Evolutionary conservation across 148 eudicot species (phyloP), one percentile per base, ranked within the genome.

Genomic region (Rhododendron ovatum): DNA sequence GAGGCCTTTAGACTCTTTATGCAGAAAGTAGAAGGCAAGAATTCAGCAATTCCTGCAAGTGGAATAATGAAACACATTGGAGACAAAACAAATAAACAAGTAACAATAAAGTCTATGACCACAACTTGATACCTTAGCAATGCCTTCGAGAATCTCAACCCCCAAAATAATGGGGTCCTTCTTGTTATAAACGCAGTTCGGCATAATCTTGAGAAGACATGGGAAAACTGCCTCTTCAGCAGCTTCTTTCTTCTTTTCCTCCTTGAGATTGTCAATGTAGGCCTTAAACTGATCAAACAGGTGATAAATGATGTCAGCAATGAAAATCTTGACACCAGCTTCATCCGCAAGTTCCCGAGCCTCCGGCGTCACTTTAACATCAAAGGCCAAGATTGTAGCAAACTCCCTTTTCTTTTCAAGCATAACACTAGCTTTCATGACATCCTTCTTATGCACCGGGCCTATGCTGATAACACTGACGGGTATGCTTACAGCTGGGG

Each of bases 361-460:
- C 88, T 96, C 98, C n/a, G 91, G 94, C n/a, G 96, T 95, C 86
- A 96, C 99, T 92, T 94, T 95, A 82, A 95, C 99, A 91, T 95
- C 98, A 84, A 96, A 96, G 55, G 99, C 98, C 87, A 96, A 87
- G 26, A 96, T 96, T 26, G 98, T 92, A 47, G 98, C 98, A 89
- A 88, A 96, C 91, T 96, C 99, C 87, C 91, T 96, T 89, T 90
- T 95, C 98, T 95, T 96, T 90, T 96, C 99, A 86, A 96, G 98
- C 98, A 96, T 96, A 51, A 95, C 96, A 85, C 99, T 93, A 26
- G 98, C 98, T 87, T 91, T 94, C 98, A 95, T 93, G 59, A 96
- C 98, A 90, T 96, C 99, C 87, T 96, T 96, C 87, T 94, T 95
- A 65, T 95, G 98, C 43, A 96, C 98, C 55, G 99, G 99, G 43